Evolutionary conservation across 2,329 filamentous ascomycete species (phyloP).

Genomic region (Alternaria triticina): DNA sequence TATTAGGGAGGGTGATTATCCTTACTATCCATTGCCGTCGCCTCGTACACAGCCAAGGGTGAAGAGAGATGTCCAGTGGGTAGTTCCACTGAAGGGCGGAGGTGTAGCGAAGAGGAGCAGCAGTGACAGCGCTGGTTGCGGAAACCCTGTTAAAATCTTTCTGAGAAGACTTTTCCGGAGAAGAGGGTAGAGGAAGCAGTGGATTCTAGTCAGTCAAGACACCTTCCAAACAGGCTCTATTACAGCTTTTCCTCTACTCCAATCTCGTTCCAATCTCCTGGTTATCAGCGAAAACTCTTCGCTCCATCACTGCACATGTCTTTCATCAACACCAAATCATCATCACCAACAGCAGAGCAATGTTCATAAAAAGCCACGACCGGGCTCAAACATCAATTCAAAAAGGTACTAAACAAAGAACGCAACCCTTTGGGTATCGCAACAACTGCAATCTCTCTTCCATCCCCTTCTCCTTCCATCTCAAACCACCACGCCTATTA

Average conservation of each 20-base stretch:
- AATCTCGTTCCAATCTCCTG: neutral
- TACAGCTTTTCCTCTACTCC: neutral
- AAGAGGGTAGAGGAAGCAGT: neutral
- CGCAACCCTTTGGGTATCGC: neutral
- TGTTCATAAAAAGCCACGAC: neutral
- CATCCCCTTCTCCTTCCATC: neutral
- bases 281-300: neutral
- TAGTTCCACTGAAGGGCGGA: neutral
- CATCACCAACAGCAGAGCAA: neutral
- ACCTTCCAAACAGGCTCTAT: neutral
- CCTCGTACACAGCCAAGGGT: no score
- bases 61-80: neutral
- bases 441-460: neutral
- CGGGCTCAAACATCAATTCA: neutral
- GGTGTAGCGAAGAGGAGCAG: neutral
- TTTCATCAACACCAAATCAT: no score
- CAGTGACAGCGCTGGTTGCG: neutral
- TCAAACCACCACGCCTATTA: neutral
- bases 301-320: fast-evolving
- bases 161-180: neutral
- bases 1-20: neutral
- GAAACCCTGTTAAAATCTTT: neutral
- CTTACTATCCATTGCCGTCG: slow-evolving; percentile 7
- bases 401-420: neutral
- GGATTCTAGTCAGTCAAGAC: neutral